phyloP scores from a whole-genome alignment of 2,329 filamentous ascomycete genomes.

The Fusarium pseudocircinatum region DNA sequence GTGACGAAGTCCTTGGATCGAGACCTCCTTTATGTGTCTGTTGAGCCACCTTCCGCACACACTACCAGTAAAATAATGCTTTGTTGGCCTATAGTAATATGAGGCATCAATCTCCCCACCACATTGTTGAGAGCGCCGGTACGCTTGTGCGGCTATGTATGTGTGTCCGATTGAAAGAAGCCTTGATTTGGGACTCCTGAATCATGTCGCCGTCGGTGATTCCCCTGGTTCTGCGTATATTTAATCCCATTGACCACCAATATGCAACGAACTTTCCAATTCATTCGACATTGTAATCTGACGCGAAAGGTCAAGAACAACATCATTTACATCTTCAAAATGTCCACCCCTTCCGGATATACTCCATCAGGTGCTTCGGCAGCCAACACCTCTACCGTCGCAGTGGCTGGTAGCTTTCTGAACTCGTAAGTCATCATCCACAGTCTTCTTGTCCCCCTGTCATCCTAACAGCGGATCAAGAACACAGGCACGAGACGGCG shows the following conservation, averaged over 20 bases:
- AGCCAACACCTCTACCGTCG: not conserved
- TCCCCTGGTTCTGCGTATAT: not conserved
- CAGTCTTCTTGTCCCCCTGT: accelerated
- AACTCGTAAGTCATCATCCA: not conserved
- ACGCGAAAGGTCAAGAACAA: not conserved
- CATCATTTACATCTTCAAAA: not conserved
- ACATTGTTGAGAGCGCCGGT: not conserved
- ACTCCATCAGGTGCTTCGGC: not conserved
- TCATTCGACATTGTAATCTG: not conserved
- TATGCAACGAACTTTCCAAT: not conserved
- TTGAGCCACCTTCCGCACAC: not conserved
- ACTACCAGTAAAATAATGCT: not conserved
- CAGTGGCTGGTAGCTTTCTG: not conserved
- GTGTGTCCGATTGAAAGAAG: not conserved
- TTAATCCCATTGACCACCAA: not conserved
- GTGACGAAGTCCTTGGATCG: not conserved
- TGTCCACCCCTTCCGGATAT: not conserved
- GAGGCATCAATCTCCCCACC: not conserved
- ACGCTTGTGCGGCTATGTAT: not conserved
- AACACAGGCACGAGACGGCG: not conserved
- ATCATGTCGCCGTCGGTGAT: not conserved
- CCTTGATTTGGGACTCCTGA: not conserved
- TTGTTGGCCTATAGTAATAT: not conserved
- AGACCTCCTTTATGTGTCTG: not conserved
- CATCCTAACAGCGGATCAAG: not conserved